A percentile compares a stretch with the other conserved stretches of the same genome.
Conservation (phyloP, 2,329 filamentous ascomycete species). For the Stagonosporopsis tanaceti region DNA sequence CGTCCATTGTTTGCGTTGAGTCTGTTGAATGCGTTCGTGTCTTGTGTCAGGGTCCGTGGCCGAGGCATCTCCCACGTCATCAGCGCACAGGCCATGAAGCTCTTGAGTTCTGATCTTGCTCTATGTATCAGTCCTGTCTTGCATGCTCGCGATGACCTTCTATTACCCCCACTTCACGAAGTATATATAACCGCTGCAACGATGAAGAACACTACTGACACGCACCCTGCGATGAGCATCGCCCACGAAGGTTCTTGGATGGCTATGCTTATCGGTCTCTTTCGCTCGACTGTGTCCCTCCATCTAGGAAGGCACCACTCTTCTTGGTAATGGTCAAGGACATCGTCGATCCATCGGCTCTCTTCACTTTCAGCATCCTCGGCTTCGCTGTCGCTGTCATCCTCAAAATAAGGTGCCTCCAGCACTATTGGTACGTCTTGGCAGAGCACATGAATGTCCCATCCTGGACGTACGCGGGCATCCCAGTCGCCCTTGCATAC, state of each 20-base stretch:
- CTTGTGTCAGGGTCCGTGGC: constrained; percentile 4
- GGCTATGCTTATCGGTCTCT: not conserved
- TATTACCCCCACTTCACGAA: not conserved
- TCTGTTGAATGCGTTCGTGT: constrained; percentile 11
- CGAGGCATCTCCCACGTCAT: constrained; percentile 10
- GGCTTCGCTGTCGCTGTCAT: constrained; percentile 6
- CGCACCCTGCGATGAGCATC: constrained; percentile 2
- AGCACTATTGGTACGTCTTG: not conserved
- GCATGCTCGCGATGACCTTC: not conserved
- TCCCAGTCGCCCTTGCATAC: constrained; percentile 78
- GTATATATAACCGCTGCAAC: constrained; percentile 5
- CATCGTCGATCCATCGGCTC: constrained; percentile 1
- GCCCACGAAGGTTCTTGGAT: constrained; percentile 7
- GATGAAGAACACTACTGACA: constrained; percentile 4
- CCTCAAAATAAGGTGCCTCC: not conserved
- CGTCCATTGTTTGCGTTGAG: constrained; percentile 20
- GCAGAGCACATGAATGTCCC: constrained; percentile 19
- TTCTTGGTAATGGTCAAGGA: constrained; percentile 2
- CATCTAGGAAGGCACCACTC: constrained; percentile 19
- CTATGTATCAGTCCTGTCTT: not conserved
- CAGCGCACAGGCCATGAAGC: constrained; percentile 1
- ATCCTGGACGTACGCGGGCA: constrained; percentile 24
- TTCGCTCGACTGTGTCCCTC: constrained; percentile 11
- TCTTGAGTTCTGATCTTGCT: not conserved
- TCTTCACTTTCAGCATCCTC: not conserved